These are phyloP conservation scores for Trametes pubescens DNA, from an alignment of 1,284 basidiomycete genomes.

Conservation along the genomic window DNA sequence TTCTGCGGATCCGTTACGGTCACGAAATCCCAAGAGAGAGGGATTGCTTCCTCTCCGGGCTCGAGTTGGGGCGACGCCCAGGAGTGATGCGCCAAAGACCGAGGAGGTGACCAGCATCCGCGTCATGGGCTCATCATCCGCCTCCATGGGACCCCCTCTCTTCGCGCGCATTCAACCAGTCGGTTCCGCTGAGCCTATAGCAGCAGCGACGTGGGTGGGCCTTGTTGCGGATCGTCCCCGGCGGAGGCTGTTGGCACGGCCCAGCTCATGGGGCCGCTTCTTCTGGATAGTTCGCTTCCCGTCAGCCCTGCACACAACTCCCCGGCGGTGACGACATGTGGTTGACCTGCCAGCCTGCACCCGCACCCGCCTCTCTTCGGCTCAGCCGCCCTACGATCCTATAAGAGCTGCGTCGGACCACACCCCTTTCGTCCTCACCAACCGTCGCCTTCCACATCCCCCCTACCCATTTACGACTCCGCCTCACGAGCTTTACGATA, in stretches of 20 bases:
- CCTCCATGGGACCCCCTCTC: background rate
- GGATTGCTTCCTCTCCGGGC: background rate
- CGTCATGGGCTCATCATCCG: conserved; percentile 14
- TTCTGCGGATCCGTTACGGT: background rate
- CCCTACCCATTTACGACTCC: background rate
- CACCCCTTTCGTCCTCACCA: background rate
- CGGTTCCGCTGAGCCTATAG: background rate
- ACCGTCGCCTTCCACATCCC: background rate
- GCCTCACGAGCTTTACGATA: conserved; percentile 16
- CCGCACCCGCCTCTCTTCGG: background rate
- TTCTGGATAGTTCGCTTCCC: conserved; percentile 12
- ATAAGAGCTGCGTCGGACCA: background rate
- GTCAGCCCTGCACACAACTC: background rate
- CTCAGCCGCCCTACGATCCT: background rate
- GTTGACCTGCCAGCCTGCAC: conserved; percentile 5
- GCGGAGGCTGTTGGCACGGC: background rate
- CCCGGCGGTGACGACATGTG: conserved; percentile 18
- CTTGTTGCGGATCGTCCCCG: conserved; percentile 9
- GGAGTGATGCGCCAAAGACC: background rate
- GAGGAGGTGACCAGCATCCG: background rate
- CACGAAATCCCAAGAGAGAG: conserved; percentile 1
- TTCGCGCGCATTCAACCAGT: background rate
- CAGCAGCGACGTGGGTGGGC: background rate
- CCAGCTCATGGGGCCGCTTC: background rate
- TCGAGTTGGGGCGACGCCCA: background rate